These are phyloP conservation scores for Saccharomyces kudriavzevii DNA, from an alignment of 805 yeast species.

Conservation along the genomic window DNA sequence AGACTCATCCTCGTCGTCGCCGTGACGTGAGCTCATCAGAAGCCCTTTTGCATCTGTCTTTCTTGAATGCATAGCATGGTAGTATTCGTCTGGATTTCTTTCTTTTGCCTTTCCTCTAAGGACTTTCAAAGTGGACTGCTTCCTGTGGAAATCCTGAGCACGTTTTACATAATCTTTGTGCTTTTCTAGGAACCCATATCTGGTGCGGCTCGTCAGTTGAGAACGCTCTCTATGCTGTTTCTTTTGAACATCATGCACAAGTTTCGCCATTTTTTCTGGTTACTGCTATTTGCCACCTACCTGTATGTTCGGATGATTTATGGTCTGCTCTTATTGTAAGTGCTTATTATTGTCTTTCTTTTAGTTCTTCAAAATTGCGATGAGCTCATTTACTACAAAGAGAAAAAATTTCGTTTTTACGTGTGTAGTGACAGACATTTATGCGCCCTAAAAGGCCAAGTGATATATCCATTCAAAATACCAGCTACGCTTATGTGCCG, in stretches of 20 bases:
- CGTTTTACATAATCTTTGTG: conserved; percentile 75
- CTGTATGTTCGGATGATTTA: background rate
- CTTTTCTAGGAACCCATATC: conserved; percentile 84
- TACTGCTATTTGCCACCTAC: background rate
- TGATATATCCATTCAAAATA: background rate
- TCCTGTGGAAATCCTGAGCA: conserved; percentile 57
- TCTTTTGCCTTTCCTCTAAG: conserved; percentile 63
- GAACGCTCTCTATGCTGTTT: conserved; percentile 94
- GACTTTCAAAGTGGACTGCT: conserved; percentile 54
- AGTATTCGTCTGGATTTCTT: conserved; percentile 91
- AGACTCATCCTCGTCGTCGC: conserved; percentile 39
- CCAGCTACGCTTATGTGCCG: background rate
- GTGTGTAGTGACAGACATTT: background rate
- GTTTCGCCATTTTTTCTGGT: conserved; percentile 49
- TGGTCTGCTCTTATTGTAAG: background rate
- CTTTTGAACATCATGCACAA: conserved; percentile 87
- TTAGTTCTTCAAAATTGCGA: background rate
- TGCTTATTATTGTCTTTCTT: background rate
- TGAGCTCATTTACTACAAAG: background rate
- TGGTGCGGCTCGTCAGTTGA: conserved; percentile 66
- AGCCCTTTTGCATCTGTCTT: conserved; percentile 67
- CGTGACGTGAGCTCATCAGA: conserved; percentile 49
- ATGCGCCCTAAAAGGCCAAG: background rate
- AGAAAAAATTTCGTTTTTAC: background rate
- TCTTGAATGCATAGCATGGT: conserved; percentile 79